Conservation (phyloP, 1,284 basidiomycete species). For the Golubevia pallescens region DNA sequence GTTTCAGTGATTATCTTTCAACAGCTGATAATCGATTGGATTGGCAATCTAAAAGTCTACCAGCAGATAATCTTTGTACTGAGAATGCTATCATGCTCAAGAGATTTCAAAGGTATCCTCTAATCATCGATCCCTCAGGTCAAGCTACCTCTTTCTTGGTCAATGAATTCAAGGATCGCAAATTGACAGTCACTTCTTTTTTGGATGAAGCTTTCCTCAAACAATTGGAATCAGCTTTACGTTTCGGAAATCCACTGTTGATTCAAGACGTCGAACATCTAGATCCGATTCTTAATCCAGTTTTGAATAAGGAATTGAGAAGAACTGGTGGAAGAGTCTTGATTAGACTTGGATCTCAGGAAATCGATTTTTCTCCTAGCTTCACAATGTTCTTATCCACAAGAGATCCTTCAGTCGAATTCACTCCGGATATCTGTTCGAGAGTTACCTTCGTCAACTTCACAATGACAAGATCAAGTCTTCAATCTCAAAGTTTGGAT, state of each 20-base stretch:
- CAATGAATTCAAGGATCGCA: constrained; percentile 49
- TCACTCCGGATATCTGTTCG: constrained; percentile 55
- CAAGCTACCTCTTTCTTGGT: constrained; percentile 51
- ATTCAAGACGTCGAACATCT: constrained; percentile 60
- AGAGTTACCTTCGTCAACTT: constrained; percentile 64
- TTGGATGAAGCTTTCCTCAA: constrained; percentile 61
- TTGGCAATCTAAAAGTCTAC: constrained; percentile 54
- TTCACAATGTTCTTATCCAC: constrained; percentile 63
- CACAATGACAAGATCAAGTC: constrained; percentile 57
- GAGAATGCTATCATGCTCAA: constrained; percentile 64
- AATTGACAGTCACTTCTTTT: constrained; percentile 54
- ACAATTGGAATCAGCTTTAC: constrained; percentile 56
- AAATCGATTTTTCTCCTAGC: constrained; percentile 60
- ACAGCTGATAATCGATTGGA: constrained; percentile 56
- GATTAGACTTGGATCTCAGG: constrained; percentile 56
- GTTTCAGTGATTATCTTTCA: constrained; percentile 54
- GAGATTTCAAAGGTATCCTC: constrained; percentile 56
- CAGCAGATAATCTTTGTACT: constrained; percentile 50
- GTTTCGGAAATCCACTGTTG: constrained; percentile 60
- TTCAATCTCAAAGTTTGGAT: constrained; percentile 56
- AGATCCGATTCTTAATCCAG: constrained; percentile 59
- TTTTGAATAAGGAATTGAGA: constrained; percentile 60
- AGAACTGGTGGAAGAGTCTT: constrained; percentile 59
- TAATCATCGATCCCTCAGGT: constrained; percentile 61
- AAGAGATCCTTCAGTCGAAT: constrained; percentile 45